Evolutionary conservation across 1,284 basidiomycete genomes (phyloP), one percentile per base, ranked within the genome.

Genomic region (Leccinum subrobustum): DNA sequence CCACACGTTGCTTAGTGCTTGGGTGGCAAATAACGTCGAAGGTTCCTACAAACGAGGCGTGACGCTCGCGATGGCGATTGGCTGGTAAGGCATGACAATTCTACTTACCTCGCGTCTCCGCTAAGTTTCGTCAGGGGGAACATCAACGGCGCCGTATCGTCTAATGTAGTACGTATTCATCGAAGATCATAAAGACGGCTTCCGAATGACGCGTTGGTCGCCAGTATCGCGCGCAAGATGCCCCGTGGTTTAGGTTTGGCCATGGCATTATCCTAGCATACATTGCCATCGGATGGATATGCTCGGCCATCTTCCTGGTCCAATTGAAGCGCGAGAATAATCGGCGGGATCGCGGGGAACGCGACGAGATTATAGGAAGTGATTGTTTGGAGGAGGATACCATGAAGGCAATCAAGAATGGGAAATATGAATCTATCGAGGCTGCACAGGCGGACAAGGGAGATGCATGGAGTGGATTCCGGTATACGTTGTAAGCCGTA

Each of bases 21-120:
- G 83, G 78, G 77, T 82, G 2, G 79, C 81, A 11, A 73, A 77
- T 56, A 83, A 83, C 58, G 75, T 80, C 37, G 83, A 86, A 62
- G 78, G 79, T 12, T 68, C 72, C 3, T 79, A 76, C 59, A 79
- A 78, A 60, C 72, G 78, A 33, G 71, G 72, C 27, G 73, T 79
- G 37, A 78, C 78, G n/a, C 75, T 79, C 6, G 78, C 69, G 6
- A 68, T 77, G 69, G 71, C 71, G 1, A 73, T 77, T 47, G 72
- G 75, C 50, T 74, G 69, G 74, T 76, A 35, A 62, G 72, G 60
- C 47, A 48, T 51, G 18, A 25, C 18, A 42, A 20, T 18, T 48
- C 8, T 31, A 33, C 48, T 35, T 44, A 33, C 48, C 39, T 44
- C 11, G 4, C 31, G 20, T 33, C 25, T 39, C 44, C 8, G 12